Conservation (phyloP, 1,284 basidiomycete species). For the Ustilago hordei region DNA sequence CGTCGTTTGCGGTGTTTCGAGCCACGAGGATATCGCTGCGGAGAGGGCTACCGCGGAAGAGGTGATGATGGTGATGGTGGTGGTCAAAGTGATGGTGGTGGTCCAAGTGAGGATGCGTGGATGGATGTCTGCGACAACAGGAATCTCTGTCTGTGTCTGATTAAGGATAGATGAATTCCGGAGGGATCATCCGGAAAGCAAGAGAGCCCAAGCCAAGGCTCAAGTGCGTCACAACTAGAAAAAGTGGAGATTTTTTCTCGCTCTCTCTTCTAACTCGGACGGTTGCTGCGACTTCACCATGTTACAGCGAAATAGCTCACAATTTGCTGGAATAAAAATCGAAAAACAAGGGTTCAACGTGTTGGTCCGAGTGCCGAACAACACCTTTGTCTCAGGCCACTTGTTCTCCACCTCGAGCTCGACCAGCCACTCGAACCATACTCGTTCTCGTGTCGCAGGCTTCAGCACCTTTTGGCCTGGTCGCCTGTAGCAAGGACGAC, state of each 20-base stretch:
- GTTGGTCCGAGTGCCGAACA: conserved; percentile 50
- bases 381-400: background rate
- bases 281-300: background rate
- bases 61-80: conserved; percentile 3
- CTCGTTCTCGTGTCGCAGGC: background rate
- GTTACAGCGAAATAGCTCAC: background rate
- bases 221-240: background rate
- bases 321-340: background rate
- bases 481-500: background rate
- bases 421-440: background rate
- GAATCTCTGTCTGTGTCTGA: background rate
- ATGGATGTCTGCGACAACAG: background rate
- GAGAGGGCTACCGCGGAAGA: background rate
- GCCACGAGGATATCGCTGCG: background rate
- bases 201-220: background rate
- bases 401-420: conserved; percentile 16
- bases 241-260: background rate
- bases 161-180: background rate
- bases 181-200: conserved; percentile 5
- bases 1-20: background rate
- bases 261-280: conserved; percentile 5
- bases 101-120: background rate
- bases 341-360: conserved; percentile 6
- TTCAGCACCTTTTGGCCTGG: background rate
- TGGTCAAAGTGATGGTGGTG: background rate